These are phyloP conservation scores for Rasamsonia emersonii DNA, from an alignment of 2,329 filamentous ascomycete genomes.

Conservation along the genomic window DNA sequence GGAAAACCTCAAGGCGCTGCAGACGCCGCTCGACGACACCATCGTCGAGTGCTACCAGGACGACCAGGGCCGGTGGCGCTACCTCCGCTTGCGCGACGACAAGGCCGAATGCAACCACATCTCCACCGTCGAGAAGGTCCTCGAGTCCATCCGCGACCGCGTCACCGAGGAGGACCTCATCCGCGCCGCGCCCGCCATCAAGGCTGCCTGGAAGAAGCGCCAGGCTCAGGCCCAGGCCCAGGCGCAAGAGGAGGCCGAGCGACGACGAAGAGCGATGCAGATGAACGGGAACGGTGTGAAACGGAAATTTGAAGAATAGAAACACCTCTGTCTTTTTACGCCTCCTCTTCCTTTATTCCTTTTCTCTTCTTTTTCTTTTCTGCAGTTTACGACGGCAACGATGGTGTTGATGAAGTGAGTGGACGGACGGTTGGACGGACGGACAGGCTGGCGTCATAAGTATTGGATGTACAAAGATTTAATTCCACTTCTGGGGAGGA, in stretches of 20 bases:
- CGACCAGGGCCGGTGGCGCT: constrained; percentile 66
- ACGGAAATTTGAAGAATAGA: constrained; percentile 35
- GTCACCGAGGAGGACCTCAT: constrained; percentile 78
- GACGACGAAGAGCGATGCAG: constrained; percentile 16
- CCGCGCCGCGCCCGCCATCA: constrained; percentile 59
- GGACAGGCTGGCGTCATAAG: too few species aligned
- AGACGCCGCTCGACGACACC: constrained; percentile 70
- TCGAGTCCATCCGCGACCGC: constrained; percentile 79
- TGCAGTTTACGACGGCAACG: constrained; percentile 11
- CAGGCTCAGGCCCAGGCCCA: constrained; percentile 27
- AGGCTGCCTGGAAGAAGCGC: constrained; percentile 68
- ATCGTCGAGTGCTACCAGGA: constrained; percentile 89
- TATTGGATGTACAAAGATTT: too few species aligned
- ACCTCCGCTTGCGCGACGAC: constrained; percentile 84
- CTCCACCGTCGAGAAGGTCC: constrained; percentile 71
- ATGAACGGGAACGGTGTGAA: constrained; percentile 28
- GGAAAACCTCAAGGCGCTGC: constrained; percentile 66
- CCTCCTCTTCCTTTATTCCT: constrained; percentile 3
- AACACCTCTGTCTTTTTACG: constrained; percentile 6
- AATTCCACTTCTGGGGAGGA: too few species aligned
- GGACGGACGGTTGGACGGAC: constrained; percentile 1
- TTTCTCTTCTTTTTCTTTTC: constrained; percentile 4
- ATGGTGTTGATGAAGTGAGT: constrained; percentile 1
- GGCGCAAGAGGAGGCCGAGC: constrained; percentile 17
- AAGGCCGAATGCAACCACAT: constrained; percentile 88